phyloP scores from a whole-genome alignment of 164 flowering plant genomes.

The Annona squamosa region DNA sequence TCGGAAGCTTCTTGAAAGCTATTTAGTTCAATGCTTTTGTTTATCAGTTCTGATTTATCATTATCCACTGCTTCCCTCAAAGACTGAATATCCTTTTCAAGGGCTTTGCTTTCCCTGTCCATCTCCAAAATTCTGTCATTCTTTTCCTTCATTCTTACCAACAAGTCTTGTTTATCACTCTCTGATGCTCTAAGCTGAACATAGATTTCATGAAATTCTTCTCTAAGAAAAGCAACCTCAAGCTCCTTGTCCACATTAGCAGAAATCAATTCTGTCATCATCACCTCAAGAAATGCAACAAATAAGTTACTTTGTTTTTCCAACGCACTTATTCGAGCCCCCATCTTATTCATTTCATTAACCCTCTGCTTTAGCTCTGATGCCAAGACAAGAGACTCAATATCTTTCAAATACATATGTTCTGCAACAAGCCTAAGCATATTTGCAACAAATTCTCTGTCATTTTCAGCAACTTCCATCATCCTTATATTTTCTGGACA shows the following conservation, averaged over 20 bases:
- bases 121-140: constrained; percentile 19
- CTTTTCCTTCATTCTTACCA: constrained; percentile 20
- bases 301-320: constrained; percentile 22
- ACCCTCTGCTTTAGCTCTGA: constrained; percentile 30
- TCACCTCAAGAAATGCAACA: constrained; percentile 26
- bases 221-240: constrained; percentile 29
- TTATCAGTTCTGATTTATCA: constrained; percentile 1
- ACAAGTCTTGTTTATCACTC: constrained; percentile 20
- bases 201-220: constrained; percentile 21
- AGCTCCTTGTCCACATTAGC: constrained; percentile 35
- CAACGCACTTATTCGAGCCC: constrained; percentile 22
- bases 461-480: constrained; percentile 2
- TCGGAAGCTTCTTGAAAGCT: constrained; percentile 7
- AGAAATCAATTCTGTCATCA: constrained; percentile 40
- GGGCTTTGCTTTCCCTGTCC: constrained; percentile 22
- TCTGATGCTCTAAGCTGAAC: not conserved
- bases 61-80: constrained; percentile 26
- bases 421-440: constrained; percentile 35
- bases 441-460: constrained; percentile 26
- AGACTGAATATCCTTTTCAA: constrained; percentile 25
- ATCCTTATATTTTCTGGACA: not conserved
- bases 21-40: not conserved
- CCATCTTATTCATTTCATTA: constrained; percentile 22
- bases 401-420: constrained; percentile 42
- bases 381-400: constrained; percentile 47